Percentiles rank a stretch among this genome's conserved stretches.
phyloP scores from a whole-genome alignment of 176 grass and related monocot species.

The Cymbopogon citratus region DNA sequence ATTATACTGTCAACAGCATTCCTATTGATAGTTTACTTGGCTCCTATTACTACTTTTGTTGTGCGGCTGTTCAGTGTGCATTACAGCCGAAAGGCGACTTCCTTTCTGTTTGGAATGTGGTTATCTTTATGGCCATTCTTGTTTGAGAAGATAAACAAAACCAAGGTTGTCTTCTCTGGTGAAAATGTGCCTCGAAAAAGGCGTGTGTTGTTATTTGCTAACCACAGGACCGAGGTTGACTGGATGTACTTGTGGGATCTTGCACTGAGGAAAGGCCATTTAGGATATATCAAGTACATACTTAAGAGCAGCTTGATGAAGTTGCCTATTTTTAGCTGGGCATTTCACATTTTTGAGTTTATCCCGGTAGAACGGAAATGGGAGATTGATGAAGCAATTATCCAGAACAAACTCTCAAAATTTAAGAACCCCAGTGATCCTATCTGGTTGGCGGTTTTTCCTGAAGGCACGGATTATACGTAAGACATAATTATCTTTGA shows the following conservation, averaged over 20 bases:
- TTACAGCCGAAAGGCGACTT: conserved; percentile 71
- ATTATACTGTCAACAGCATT: conserved; percentile 82
- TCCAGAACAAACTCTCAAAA: conserved; percentile 53
- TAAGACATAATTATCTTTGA: conserved; percentile 38
- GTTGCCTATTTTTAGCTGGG: conserved; percentile 87
- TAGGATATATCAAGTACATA: conserved; percentile 89
- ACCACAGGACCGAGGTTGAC: conserved; percentile 97
- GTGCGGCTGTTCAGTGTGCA: conserved; percentile 66
- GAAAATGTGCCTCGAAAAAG: conserved; percentile 52
- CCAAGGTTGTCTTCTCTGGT: conserved; percentile 85
- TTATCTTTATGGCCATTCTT: conserved; percentile 90
- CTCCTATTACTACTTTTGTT: conserved; percentile 47
- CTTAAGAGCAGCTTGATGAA: conserved; percentile 99
- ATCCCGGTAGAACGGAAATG: conserved; percentile 87
- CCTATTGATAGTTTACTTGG: conserved; percentile 70
- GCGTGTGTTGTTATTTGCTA: conserved; percentile 82
- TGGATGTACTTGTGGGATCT: conserved; percentile 99
- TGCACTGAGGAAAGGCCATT: conserved; percentile 81
- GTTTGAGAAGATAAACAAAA: conserved; percentile 98
- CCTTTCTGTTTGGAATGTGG: conserved; percentile 78
- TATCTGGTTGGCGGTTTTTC: conserved; percentile 86
- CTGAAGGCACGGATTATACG: conserved; percentile 98
- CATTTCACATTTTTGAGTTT: conserved; percentile 95
- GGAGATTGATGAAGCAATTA: conserved; percentile 87
- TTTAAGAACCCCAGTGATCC: conserved; percentile 65